Evolutionary conservation across 106 monocot genomes (phyloP).

Genomic region (Dioscorea alata): DNA sequence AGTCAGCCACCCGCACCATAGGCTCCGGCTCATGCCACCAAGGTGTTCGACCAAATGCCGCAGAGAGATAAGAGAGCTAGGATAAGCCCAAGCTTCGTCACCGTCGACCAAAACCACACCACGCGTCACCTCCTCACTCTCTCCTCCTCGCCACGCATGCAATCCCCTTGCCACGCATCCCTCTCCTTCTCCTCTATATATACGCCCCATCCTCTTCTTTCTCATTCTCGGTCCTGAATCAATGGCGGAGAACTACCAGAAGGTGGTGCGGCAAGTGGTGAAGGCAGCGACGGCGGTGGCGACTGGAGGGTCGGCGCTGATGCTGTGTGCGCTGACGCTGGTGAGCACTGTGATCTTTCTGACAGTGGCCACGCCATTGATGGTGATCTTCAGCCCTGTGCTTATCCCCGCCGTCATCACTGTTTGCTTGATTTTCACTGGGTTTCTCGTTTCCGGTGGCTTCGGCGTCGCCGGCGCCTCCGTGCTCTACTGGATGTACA

Average conservation of each 20-base stretch:
- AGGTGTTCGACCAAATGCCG: too few species aligned
- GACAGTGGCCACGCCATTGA: conserved; percentile 10
- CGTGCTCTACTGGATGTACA: conserved; percentile 13
- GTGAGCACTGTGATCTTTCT: conserved; percentile 9
- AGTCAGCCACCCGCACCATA: too few species aligned
- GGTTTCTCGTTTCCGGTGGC: conserved; percentile 8
- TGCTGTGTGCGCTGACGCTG: conserved; percentile 8
- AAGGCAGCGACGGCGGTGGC: conserved; percentile 6
- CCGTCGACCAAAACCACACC: not conserved
- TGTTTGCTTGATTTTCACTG: not conserved
- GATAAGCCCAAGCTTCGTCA: not conserved
- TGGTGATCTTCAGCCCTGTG: conserved; percentile 15
- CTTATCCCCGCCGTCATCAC: conserved; percentile 10
- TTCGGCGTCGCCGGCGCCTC: conserved; percentile 12
- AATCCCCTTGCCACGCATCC: conserved; percentile 5
- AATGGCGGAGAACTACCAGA: not conserved
- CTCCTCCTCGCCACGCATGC: not conserved
- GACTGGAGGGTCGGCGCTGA: not conserved
- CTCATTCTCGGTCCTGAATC: not conserved
- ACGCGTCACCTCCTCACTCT: not conserved
- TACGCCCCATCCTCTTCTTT: not conserved
- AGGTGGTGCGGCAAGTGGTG: not conserved
- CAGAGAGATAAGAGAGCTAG: too few species aligned
- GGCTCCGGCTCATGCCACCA: too few species aligned
- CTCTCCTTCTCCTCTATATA: not conserved